These are phyloP conservation scores for Cucurbita ficifolia DNA, from an alignment of 306 rosid genomes.

Conservation along the genomic window DNA sequence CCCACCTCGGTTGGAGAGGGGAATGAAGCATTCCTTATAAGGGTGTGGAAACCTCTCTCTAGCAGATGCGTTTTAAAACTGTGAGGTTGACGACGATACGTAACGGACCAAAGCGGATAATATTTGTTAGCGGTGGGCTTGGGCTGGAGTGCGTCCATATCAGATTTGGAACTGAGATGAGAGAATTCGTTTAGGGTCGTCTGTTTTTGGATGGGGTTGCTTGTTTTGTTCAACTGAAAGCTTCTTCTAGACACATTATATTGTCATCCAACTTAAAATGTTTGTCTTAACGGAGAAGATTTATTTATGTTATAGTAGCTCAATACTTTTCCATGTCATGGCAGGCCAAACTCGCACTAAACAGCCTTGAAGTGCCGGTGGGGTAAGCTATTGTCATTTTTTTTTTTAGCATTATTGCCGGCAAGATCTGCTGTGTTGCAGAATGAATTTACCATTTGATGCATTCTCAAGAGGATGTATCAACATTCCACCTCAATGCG, in stretches of 20 bases:
- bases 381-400: conserved; percentile 32
- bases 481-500: background rate
- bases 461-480: background rate
- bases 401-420: background rate
- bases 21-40: too few relatives aligned
- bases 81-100: too few relatives aligned
- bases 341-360: conserved; percentile 61
- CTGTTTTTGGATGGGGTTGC: background rate
- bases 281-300: background rate
- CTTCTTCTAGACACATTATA: background rate
- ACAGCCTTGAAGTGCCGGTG: conserved; percentile 76
- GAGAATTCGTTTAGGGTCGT: background rate
- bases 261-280: background rate
- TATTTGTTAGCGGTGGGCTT: too few relatives aligned
- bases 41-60: too few relatives aligned
- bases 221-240: background rate
- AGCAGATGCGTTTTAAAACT: too few relatives aligned
- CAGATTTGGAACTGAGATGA: background rate
- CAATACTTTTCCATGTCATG: background rate
- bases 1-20: too few relatives aligned
- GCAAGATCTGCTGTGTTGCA: background rate
- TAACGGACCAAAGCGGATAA: too few relatives aligned
- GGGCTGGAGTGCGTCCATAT: background rate
- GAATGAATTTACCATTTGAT: background rate
- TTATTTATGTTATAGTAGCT: background rate